Conservation (phyloP, 129 eudicot species). For the Flaveria robusta region DNA sequence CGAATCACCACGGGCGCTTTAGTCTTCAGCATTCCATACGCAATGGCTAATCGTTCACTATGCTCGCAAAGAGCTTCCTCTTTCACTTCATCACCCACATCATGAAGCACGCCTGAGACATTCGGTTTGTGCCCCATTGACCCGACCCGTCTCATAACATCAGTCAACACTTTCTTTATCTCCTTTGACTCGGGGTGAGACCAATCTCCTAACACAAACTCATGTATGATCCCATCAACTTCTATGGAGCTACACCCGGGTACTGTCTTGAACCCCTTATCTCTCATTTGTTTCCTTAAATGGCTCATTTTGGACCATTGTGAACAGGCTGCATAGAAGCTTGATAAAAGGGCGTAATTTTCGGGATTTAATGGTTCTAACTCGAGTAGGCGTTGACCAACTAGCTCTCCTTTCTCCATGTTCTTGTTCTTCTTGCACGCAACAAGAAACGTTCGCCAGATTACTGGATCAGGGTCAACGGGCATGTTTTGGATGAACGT, state of each 20-base stretch:
- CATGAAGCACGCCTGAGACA: slow-evolving; percentile 50
- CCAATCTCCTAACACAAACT: slow-evolving; percentile 61
- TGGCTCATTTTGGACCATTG: slow-evolving; percentile 59
- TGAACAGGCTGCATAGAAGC: slow-evolving; percentile 52
- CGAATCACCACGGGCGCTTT: slow-evolving; percentile 52
- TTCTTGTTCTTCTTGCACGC: slow-evolving; percentile 54
- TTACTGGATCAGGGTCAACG: slow-evolving; percentile 54
- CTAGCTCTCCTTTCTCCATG: slow-evolving; percentile 45
- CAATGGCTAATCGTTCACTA: slow-evolving; percentile 73
- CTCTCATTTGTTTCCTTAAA: slow-evolving; percentile 52
- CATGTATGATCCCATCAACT: slow-evolving; percentile 55
- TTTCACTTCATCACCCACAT: slow-evolving; percentile 53
- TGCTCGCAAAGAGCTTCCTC: slow-evolving; percentile 64
- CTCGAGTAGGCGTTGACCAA: slow-evolving; percentile 43
- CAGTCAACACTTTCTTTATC: slow-evolving; percentile 46
- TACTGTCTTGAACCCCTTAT: slow-evolving; percentile 44
- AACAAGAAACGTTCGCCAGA: slow-evolving; percentile 55
- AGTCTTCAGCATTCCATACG: slow-evolving; percentile 63
- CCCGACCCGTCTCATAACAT: slow-evolving; percentile 39
- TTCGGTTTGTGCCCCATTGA: slow-evolving; percentile 45
- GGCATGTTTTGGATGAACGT: slow-evolving; percentile 51
- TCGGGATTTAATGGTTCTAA: slow-evolving; percentile 61
- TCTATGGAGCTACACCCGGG: slow-evolving; percentile 76
- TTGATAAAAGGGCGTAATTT: slow-evolving; percentile 56
- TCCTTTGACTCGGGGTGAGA: slow-evolving; percentile 54